Base-by-base conservation (phyloP, 768 basidiomycete species). In the Phallus indusiatus region DNA sequence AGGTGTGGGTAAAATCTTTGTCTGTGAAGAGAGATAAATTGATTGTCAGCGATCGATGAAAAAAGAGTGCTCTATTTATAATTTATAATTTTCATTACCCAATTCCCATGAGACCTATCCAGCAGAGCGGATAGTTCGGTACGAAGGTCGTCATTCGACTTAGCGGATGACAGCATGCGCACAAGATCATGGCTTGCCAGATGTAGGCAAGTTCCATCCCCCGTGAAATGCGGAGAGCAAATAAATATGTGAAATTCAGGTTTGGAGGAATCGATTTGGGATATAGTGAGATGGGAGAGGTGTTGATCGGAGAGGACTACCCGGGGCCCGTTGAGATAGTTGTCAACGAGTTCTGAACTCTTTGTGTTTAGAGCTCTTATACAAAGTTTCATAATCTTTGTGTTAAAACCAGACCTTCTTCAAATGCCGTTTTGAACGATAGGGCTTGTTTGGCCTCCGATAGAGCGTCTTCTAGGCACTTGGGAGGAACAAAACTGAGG, bases 321-420 rank as follows among this genome's bases (percentile, higher is more conserved):
- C 46, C 55, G 37, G n/a, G 55, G 55, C 5, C 55, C 55, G 47
- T 56, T 56, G 37, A 56, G 35, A 35, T 48, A 56, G n/a, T 56
- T 24, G 55, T 9, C 47, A 2, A 56, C 47, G 20, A 56, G 55
- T n/a, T 56, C 55, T 56, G 28, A 34, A 51, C 28, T 34, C 50
- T 28, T 28, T 28, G 28, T 28, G 28, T 28, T 28, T 28, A 28
- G 28, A 7, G 12, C 18, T 21, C 47, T 48, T n/a, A 9, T 48
- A 48, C 21, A 48, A n/a, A 9, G 21, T 48, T 48, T n/a, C n/a
- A 51, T 51, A 16, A 51, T 37, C n/a, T 33, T 53, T 10, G 18
- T 51, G 50, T n/a, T n/a, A 24, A 17, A n/a, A 53, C 3, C 37
- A 48, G 18, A 56, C 55, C 55, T 21, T 56, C 47, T 49, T 49